These are phyloP conservation scores for Sclerotinia trifoliorum DNA, from an alignment of 2,329 filamentous ascomycete species.

Conservation along the genomic window DNA sequence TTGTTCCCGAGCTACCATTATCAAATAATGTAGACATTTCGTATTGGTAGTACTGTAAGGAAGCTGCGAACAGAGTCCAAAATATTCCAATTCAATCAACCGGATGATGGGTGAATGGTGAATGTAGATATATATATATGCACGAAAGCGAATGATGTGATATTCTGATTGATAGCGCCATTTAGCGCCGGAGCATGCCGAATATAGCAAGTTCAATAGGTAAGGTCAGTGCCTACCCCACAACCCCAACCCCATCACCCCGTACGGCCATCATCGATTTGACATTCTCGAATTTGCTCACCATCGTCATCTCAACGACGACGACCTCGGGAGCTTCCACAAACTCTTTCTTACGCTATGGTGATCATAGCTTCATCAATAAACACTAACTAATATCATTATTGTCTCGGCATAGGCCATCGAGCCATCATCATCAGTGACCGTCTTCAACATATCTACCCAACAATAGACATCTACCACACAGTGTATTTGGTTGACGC, in stretches of 20 bases:
- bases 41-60: too few species aligned
- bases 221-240: too few species aligned
- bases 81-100: too few species aligned
- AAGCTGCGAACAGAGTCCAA: too few species aligned
- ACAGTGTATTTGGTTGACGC: neutral
- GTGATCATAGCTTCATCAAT: neutral
- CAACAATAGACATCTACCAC: conserved; percentile 1
- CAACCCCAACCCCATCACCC: too few species aligned
- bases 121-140: too few species aligned
- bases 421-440: neutral
- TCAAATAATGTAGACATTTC: too few species aligned
- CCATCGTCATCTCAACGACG: neutral
- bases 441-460: neutral
- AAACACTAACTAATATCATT: neutral
- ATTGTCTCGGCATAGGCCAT: too few species aligned
- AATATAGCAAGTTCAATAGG: neutral
- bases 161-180: neutral
- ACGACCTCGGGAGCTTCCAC: neutral
- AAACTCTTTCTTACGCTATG: neutral
- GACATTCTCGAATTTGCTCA: neutral
- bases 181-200: conserved; percentile 14
- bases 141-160: too few species aligned
- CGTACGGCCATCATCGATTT: neutral
- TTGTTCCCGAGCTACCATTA: too few species aligned
- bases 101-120: too few species aligned